Percentiles rank a stretch among this genome's conserved stretches.
Conservation (phyloP, 345 rosid genomes). For the Euphorbia pulcherrima region DNA sequence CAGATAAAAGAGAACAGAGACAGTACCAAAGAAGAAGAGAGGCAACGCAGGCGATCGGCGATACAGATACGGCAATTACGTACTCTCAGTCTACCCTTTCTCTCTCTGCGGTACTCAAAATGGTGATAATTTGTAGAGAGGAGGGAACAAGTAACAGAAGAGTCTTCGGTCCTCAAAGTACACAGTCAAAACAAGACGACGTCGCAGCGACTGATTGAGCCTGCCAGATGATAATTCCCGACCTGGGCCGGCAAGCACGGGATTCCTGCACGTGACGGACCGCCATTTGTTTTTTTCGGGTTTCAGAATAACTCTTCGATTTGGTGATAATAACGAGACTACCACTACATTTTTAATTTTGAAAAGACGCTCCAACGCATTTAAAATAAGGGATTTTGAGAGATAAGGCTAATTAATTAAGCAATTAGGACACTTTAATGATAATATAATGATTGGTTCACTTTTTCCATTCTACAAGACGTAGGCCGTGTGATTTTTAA, state of each 20-base stretch:
- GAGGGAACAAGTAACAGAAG: slow-evolving; percentile 13
- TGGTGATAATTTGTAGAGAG: background rate
- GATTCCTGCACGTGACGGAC: slow-evolving; percentile 36
- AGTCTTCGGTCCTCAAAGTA: slow-evolving; percentile 15
- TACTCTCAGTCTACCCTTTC: background rate
- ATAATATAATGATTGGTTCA: background rate
- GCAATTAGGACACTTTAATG: background rate
- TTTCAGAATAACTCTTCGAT: background rate
- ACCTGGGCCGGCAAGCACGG: slow-evolving; percentile 52
- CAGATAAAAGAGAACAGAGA: background rate
- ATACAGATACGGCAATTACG: background rate
- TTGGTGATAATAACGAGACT: slow-evolving; percentile 18
- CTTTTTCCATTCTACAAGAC: no score
- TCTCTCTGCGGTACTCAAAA: slow-evolving; percentile 12
- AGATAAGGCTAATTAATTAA: slow-evolving; percentile 1
- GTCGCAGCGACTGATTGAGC: slow-evolving; percentile 16
- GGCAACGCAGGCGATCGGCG: background rate
- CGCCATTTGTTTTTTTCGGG: background rate
- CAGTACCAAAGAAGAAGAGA: background rate
- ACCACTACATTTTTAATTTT: slow-evolving; percentile 24
- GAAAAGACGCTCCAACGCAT: slow-evolving; percentile 38
- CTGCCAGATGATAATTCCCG: slow-evolving; percentile 9
- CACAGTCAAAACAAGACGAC: slow-evolving; percentile 28
- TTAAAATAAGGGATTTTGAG: slow-evolving; percentile 27
- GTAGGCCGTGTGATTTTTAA: no score